A percentile compares a stretch with the other conserved stretches of the same genome.
Evolutionary conservation across 768 basidiomycete species (phyloP).

Genomic region (Lyophyllum semitale): DNA sequence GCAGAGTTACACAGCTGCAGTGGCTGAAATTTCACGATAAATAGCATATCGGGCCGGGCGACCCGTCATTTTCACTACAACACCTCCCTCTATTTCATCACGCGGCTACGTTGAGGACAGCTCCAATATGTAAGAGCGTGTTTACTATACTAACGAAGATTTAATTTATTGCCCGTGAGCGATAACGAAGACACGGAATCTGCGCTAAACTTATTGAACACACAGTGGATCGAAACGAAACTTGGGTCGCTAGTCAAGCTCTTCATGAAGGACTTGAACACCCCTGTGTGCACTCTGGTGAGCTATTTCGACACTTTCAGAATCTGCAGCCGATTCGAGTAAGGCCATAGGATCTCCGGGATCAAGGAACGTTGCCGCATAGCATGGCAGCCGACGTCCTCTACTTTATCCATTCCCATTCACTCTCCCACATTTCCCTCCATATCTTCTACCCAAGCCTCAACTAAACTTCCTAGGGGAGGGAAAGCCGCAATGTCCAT

Average conservation of each 20-base stretch:
- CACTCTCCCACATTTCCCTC: slow-evolving; percentile 53
- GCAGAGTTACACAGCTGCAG: no score
- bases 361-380: slow-evolving; percentile 83
- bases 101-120: background rate
- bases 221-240: slow-evolving; percentile 82
- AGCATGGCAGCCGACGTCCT: slow-evolving; percentile 79
- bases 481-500: slow-evolving; percentile 78
- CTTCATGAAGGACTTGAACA: slow-evolving; percentile 56
- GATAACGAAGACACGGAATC: background rate
- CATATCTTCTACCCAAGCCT: background rate
- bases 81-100: background rate
- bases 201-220: background rate
- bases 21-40: no score
- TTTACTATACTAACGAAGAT: background rate
- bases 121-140: background rate
- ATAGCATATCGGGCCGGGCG: background rate
- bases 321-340: background rate
- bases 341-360: slow-evolving; percentile 55
- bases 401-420: slow-evolving; percentile 56
- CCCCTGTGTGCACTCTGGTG: slow-evolving; percentile 70
- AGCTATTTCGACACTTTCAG: background rate
- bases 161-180: slow-evolving; percentile 53
- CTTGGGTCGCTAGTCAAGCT: slow-evolving; percentile 74
- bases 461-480: slow-evolving; percentile 50
- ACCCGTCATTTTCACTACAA: background rate